Base-by-base conservation (phyloP, 352 stramenopile genomes). In the Pythium aquatile region DNA sequence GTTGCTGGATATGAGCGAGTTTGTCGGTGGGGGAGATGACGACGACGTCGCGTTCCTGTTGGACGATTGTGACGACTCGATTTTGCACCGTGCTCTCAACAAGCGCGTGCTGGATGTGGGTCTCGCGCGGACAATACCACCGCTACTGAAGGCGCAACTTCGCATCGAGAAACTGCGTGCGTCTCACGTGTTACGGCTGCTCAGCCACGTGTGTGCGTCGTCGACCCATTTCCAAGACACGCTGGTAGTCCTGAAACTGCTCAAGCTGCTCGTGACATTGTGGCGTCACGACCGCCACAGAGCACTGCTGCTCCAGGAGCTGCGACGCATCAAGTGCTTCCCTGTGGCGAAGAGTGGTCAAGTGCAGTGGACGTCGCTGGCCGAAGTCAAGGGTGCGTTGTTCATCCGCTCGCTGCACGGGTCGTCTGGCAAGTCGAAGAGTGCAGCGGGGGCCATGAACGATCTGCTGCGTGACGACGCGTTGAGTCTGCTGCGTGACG, bases 281-380 rank as follows among this genome's bases (percentile, higher is more conserved):
- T 85, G 74, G 73, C 78, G 77, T 40, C 75, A 75, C 33, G 79
- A 90, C 55, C 75, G 77, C 8, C 75, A 87, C 53, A 66, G 70
- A 1, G 47, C 55, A 1, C 65, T 91, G 30, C 46, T 88, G 17
- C 58, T 81, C 3, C 74, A 91, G 49, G 85, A 93, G 65, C 64
- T 94, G 32, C 74, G 82, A 16, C 63, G 87, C n/a, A 79, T 92
- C 61, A 78, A 78, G 69, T 94, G 83, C 44, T 91, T 94, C 47
- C 83, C 78, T 1, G 52, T 93, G 24, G 6, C 8, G 17, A 49
- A 49, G n/a, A 49, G 42, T 67, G 79, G 51, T 14, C 24, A 29
- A 3, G 30, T 6, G 4, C 47, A 65, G 11, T 71, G 63, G 68
- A 49, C 29, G 1, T 60, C 63, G 10, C 42, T 73, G 6, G 40